Evolutionary conservation across 805 yeast genomes (phyloP), one percentile per base, ranked within the genome.

Genomic region (Spathaspora passalidarum): DNA sequence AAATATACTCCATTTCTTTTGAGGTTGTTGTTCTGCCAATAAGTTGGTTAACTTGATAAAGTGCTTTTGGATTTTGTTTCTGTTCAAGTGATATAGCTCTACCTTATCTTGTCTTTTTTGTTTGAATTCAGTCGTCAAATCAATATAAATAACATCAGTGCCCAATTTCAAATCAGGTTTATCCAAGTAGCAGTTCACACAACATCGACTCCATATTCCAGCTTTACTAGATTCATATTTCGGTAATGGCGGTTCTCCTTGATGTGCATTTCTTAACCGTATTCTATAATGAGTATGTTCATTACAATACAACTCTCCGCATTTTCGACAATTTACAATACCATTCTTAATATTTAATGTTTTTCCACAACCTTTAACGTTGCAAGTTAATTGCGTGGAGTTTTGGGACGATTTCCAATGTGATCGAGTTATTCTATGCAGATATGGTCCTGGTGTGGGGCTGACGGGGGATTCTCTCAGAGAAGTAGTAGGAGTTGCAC

Each of bases 151-250:
- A 6, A 56, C 60, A 25, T 49, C 53, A n/a, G 68, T 57, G 0
- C 86, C 88, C 35, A 54, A 58, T 5, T 60, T 56, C 54, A 80
- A 73, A 2, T 83, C 86, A 2, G 84, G 82, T 46, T 81, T 79
- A 0, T 55, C 49, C 17, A 57, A 53, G 57, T 75, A 87, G 58
- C 97, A 90, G 0, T 51, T 52, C 35, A 72, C 66, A 60, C 97
- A 90, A 51, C 88, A 84, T 25, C 84, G 68, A 44, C 80, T 68
- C 92, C 91, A 85, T n/a, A 70, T 61, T 0, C 94, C 92, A 42
- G 61, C 51, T 20, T 47, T 39, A 5, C 45, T 40, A 20, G 57
- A 41, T 38, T 59, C 62, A 53, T 66, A 69, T 20, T 54, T 54
- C 1, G 72, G 67, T 0, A 49, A 45, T 0, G 78, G 68, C 46